Evolutionary conservation across 1,284 basidiomycete genomes (phyloP).

Genomic region (Trametes sp.): DNA sequence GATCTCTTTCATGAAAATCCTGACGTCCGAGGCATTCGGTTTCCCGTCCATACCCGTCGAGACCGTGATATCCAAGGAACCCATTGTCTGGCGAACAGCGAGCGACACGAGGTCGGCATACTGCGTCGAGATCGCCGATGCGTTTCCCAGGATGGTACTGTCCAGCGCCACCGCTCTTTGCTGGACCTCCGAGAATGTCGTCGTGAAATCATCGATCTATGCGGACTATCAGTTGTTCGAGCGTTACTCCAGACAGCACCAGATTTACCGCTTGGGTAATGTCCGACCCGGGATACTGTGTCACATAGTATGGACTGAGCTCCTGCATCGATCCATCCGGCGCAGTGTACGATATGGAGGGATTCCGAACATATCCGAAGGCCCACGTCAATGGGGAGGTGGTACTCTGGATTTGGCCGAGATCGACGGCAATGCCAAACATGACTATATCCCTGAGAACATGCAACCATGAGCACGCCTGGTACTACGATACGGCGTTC

Average conservation of each 20-base stretch:
- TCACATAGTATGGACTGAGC: slow-evolving; percentile 38
- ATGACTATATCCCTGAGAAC: slow-evolving; percentile 27
- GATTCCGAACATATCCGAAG: slow-evolving; percentile 36
- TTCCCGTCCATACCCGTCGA: slow-evolving; percentile 42
- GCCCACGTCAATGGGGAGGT: slow-evolving; percentile 35
- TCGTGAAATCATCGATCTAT: slow-evolving; percentile 39
- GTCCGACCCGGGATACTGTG: slow-evolving; percentile 24
- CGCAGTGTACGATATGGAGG: slow-evolving; percentile 32
- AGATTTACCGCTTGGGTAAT: slow-evolving; percentile 9
- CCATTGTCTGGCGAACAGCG: slow-evolving; percentile 51
- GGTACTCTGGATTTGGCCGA: slow-evolving; percentile 34
- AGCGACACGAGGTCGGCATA: slow-evolving; percentile 52
- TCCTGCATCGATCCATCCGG: slow-evolving; percentile 30
- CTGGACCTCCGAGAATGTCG: slow-evolving; percentile 33
- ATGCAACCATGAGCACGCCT: neutral
- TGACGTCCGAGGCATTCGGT: slow-evolving; percentile 48
- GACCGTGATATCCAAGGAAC: slow-evolving; percentile 48
- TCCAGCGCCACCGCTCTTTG: slow-evolving; percentile 37
- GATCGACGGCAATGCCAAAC: slow-evolving; percentile 34
- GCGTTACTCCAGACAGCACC: neutral
- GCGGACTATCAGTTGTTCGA: slow-evolving; percentile 13
- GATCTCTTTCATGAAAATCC: slow-evolving; percentile 54
- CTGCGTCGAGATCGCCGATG: slow-evolving; percentile 35
- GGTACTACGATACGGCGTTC: neutral
- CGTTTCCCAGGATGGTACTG: slow-evolving; percentile 32